A percentile compares a stretch with the other conserved stretches of the same genome.
Evolutionary conservation across 2,329 filamentous ascomycete species (phyloP).

Genomic region (Fusarium robinianum): DNA sequence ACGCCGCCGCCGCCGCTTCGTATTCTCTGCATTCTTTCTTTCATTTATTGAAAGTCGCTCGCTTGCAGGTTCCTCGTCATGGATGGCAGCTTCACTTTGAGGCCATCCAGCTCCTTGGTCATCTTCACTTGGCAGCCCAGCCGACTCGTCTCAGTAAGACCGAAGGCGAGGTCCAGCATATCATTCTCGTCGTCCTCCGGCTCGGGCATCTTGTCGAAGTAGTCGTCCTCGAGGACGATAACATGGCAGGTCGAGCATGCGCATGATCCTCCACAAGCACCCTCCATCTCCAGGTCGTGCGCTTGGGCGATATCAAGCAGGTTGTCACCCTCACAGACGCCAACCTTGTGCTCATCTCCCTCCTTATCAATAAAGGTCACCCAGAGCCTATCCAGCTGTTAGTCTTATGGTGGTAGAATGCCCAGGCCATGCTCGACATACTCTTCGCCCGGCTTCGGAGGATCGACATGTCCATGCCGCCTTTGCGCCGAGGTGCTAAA

Average conservation of each 20-base stretch:
- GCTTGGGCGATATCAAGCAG: conserved; percentile 93
- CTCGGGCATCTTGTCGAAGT: conserved; percentile 78
- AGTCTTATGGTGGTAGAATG: conserved; percentile 4
- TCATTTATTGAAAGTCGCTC: conserved; percentile 76
- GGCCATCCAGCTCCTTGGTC: conserved; percentile 84
- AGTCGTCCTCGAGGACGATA: conserved; percentile 73
- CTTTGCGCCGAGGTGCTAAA: conserved; percentile 68
- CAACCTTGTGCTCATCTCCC: conserved; percentile 72
- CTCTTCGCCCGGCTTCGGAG: conserved; percentile 92
- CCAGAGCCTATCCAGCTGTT: conserved; percentile 63
- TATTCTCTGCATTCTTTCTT: conserved; percentile 3
- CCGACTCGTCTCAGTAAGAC: conserved; percentile 80
- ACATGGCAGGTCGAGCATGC: conserved; percentile 94
- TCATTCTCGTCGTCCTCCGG: conserved; percentile 83
- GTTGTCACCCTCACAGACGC: conserved; percentile 86
- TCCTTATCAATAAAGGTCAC: conserved; percentile 96
- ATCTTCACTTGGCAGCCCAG: conserved; percentile 91
- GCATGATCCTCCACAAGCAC: conserved; percentile 92
- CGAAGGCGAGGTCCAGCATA: conserved; percentile 90
- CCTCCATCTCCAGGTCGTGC: conserved; percentile 97
- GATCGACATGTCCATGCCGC: conserved; percentile 77
- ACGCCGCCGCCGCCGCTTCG: conserved; percentile 15
- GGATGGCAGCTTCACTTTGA: conserved; percentile 81
- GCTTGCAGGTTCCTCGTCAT: conserved; percentile 98
- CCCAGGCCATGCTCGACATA: conserved; percentile 49